Evolutionary conservation across 352 stramenopile genomes (phyloP).

Genomic region (Saprolegnia diclina): DNA sequence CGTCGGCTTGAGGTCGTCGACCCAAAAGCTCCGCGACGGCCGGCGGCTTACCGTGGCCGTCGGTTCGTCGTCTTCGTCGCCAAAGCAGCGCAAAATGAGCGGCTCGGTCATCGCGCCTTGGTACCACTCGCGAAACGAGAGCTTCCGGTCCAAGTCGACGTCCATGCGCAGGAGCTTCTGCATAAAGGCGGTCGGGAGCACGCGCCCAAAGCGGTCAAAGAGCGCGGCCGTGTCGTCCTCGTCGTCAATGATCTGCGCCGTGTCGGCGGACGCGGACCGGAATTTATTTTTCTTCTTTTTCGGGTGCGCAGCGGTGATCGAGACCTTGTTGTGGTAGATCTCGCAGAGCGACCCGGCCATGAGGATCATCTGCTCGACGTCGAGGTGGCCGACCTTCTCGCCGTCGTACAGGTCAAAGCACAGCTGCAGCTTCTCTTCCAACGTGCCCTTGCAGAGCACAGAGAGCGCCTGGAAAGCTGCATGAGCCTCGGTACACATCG

Average conservation of each 20-base stretch:
- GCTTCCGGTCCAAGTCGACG: constrained; percentile 23
- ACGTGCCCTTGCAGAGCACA: constrained; percentile 36
- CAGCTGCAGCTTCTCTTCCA: constrained; percentile 47
- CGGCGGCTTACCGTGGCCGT: neutral
- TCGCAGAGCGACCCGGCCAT: constrained; percentile 26
- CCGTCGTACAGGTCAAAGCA: constrained; percentile 38
- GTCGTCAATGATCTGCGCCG: constrained; percentile 6
- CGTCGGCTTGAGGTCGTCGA: constrained; percentile 4
- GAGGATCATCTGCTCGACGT: constrained; percentile 25
- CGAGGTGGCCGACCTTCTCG: constrained; percentile 21
- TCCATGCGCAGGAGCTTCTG: constrained; percentile 27
- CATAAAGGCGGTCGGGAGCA: constrained; percentile 21
- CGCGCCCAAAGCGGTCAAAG: constrained; percentile 21
- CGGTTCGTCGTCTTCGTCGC: neutral
- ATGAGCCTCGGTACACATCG: neutral
- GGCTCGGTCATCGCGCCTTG: constrained; percentile 24
- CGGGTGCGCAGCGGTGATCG: neutral
- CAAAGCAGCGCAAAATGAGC: constrained; percentile 25
- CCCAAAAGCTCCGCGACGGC: constrained; percentile 3
- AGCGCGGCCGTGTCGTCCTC: constrained; percentile 11
- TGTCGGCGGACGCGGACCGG: constrained; percentile 15
- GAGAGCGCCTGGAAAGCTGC: constrained; percentile 32
- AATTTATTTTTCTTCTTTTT: constrained; percentile 6
- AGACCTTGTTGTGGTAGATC: constrained; percentile 27
- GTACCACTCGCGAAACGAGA: constrained; percentile 27